A percentile compares a stretch with the other conserved stretches of the same genome.
Evolutionary conservation across 805 yeast species (phyloP).

Genomic region (Jamesozyma gamospora): DNA sequence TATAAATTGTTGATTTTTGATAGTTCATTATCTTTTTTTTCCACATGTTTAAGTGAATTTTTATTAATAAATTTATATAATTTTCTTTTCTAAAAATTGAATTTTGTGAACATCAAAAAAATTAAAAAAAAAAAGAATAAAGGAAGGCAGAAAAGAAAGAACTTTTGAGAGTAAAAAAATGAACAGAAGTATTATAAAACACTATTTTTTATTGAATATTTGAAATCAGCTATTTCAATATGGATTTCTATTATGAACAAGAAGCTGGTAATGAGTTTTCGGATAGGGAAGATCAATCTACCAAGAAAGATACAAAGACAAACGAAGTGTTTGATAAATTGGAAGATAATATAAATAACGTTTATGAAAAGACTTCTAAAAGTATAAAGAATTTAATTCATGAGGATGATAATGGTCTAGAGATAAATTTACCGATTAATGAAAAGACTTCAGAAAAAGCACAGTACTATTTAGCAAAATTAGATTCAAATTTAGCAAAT

Average conservation of each 20-base stretch:
- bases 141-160: too few species aligned
- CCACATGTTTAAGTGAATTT: too few species aligned
- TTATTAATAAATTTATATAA: too few species aligned
- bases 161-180: too few species aligned
- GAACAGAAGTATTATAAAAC: too few species aligned
- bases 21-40: not conserved
- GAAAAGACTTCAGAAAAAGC: slow-evolving; percentile 31
- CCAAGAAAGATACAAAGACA: slow-evolving; percentile 35
- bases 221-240: slow-evolving; percentile 1
- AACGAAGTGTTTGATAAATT: slow-evolving; percentile 43
- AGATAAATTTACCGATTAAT: slow-evolving; percentile 20
- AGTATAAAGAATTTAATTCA: slow-evolving; percentile 13
- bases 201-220: too few species aligned
- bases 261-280: slow-evolving; percentile 13
- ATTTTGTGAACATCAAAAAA: too few species aligned
- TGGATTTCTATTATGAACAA: slow-evolving; percentile 27
- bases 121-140: too few species aligned
- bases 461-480: slow-evolving; percentile 54
- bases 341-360: slow-evolving; percentile 40
- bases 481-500: slow-evolving; percentile 64
- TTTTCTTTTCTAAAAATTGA: too few species aligned
- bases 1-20: not conserved
- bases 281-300: not conserved
- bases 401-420: slow-evolving; percentile 19
- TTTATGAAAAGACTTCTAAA: slow-evolving; percentile 21